Conservation (phyloP, 2,329 filamentous ascomycete genomes). For the Leptodontidium sp. region DNA sequence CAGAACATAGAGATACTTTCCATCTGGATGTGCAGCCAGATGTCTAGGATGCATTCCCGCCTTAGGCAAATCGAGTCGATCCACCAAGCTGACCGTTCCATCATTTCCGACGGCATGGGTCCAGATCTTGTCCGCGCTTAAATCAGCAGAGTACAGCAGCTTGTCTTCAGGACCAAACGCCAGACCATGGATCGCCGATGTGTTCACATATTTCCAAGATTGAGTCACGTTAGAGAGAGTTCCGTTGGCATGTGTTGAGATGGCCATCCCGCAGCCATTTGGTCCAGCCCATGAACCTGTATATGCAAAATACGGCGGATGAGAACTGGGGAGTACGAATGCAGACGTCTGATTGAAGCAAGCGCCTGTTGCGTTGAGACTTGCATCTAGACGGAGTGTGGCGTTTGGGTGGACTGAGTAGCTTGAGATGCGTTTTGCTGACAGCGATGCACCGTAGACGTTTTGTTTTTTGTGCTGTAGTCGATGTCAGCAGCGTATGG, state of each 20-base stretch:
- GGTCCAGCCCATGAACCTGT: conserved; percentile 25
- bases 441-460: conserved; percentile 21
- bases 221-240: conserved; percentile 20
- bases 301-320: conserved; percentile 17
- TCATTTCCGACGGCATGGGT: not conserved
- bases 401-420: conserved; percentile 18
- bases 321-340: conserved; percentile 17
- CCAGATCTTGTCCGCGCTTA: conserved; percentile 19
- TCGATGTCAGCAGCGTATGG: not conserved
- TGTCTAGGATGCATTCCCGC: conserved; percentile 26
- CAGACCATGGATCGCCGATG: conserved; percentile 25
- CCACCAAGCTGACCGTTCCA: conserved; percentile 6
- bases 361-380: not conserved
- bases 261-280: conserved; percentile 16
- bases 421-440: conserved; percentile 11
- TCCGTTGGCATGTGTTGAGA: conserved; percentile 15
- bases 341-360: conserved; percentile 13
- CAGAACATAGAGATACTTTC: conserved; percentile 23
- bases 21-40: conserved; percentile 23
- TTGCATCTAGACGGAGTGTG: conserved; percentile 11
- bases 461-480: conserved; percentile 15
- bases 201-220: conserved; percentile 20
- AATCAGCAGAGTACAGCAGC: conserved; percentile 25
- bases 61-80: not conserved
- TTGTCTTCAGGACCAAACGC: conserved; percentile 12